These are phyloP conservation scores for Apophysomyces ossiformis DNA, from an alignment of 371 early-diverging fungal genomes.

Conservation along the genomic window DNA sequence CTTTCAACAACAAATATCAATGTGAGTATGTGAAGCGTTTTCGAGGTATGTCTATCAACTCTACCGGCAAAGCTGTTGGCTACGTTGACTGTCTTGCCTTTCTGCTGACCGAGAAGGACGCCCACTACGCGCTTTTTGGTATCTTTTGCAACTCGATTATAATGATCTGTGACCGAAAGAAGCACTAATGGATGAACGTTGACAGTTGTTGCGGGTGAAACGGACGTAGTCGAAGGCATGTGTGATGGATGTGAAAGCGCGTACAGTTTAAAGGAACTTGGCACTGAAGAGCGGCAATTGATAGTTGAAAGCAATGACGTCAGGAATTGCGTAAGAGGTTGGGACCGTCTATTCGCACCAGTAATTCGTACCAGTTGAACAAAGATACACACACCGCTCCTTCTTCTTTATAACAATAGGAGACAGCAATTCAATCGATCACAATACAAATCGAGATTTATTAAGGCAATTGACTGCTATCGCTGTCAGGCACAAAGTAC, in stretches of 20 bases:
- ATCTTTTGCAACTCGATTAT: slow-evolving; percentile 95
- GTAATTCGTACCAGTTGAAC: too few species aligned
- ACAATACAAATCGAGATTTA: too few species aligned
- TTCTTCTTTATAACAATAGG: too few species aligned
- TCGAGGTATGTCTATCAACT: not conserved
- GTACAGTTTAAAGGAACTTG: not conserved
- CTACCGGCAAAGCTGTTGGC: slow-evolving; percentile 99
- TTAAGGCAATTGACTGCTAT: too few species aligned
- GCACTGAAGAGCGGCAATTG: too few species aligned
- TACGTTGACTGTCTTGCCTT: slow-evolving; percentile 91
- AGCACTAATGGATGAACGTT: slow-evolving; percentile 98
- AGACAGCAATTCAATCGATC: too few species aligned
- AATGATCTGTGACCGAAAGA: slow-evolving; percentile 99
- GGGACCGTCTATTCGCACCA: too few species aligned
- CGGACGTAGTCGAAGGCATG: slow-evolving; percentile 52
- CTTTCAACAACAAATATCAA: slow-evolving; percentile 45
- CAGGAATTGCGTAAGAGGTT: too few species aligned
- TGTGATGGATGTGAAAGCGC: not conserved
- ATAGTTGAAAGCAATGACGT: too few species aligned
- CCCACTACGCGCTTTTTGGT: slow-evolving; percentile 98
- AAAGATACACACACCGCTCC: too few species aligned
- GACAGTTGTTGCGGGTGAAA: slow-evolving; percentile 61
- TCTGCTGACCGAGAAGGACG: slow-evolving; percentile 96
- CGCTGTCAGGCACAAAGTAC: too few species aligned
- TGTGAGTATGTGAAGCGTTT: not conserved